Conservation (phyloP, 805 yeast genomes). For the Pichia cabralensis region DNA sequence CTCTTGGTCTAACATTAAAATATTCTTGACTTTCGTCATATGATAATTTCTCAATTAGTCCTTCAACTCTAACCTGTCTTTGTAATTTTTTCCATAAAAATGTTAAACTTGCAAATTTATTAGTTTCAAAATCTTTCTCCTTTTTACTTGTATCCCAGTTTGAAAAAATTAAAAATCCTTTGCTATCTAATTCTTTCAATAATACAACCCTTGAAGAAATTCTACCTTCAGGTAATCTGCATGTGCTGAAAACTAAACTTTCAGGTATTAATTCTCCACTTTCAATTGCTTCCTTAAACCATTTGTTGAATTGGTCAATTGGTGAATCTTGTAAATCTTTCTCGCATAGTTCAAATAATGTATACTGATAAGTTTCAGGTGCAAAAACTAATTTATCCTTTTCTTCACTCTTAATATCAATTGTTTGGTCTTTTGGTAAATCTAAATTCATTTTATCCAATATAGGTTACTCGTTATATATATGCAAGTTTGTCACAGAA, state of each 20-base stretch:
- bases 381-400: constrained; percentile 40
- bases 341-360: constrained; percentile 50
- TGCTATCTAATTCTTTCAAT: constrained; percentile 78
- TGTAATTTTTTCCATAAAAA: constrained; percentile 90
- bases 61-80: constrained; percentile 91
- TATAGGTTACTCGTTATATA: too few relatives aligned
- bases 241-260: constrained; percentile 79
- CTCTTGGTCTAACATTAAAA: constrained; percentile 83
- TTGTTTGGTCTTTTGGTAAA: constrained; percentile 11
- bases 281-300: constrained; percentile 74
- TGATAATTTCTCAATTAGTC: constrained; percentile 61
- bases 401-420: constrained; percentile 2
- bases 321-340: constrained; percentile 50
- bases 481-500: too few relatives aligned
- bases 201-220: constrained; percentile 78
- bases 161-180: constrained; percentile 81
- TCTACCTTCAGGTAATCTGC: constrained; percentile 80
- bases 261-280: constrained; percentile 61
- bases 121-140: constrained; percentile 55
- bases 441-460: constrained; percentile 18
- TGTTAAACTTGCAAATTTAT: constrained; percentile 72
- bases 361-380: constrained; percentile 83
- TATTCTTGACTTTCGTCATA: constrained; percentile 69
- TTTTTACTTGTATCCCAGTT: constrained; percentile 89
- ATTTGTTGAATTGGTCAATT: constrained; percentile 63